phyloP scores from a whole-genome alignment of 1,284 basidiomycete genomes.

The Puccinia coronata region DNA sequence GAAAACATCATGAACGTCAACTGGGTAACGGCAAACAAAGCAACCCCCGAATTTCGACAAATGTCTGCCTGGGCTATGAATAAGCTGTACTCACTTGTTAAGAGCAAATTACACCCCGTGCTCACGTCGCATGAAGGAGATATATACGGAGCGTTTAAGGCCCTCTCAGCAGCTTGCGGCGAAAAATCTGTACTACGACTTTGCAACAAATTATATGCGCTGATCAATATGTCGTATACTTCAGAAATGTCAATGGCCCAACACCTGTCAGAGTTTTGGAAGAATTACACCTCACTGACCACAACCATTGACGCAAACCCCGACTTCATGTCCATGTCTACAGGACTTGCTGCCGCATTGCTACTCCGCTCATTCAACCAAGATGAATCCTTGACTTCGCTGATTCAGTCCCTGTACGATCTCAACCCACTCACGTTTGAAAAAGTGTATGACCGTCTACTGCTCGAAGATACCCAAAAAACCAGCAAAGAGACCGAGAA shows the following conservation, averaged over 20 bases:
- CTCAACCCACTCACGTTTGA: too few relatives aligned
- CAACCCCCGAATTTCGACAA: neutral
- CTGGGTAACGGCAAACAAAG: neutral
- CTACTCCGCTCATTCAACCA: neutral
- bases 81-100: too few relatives aligned
- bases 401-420: constrained; percentile 3
- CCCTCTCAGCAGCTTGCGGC: too few relatives aligned
- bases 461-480: neutral
- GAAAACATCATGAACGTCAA: too few relatives aligned
- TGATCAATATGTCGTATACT: too few relatives aligned
- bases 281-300: neutral
- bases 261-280: neutral
- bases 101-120: neutral
- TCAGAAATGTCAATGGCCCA: neutral
- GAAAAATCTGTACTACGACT: neutral
- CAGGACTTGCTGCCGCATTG: neutral
- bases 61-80: neutral
- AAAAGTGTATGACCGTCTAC: neutral
- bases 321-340: neutral
- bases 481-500: neutral
- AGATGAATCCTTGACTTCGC: neutral
- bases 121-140: neutral
- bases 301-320: neutral
- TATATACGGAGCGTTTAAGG: neutral
- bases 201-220: neutral